phyloP scores from a whole-genome alignment of 352 stramenopile genomes.

The Phytopythium mirpurense region DNA sequence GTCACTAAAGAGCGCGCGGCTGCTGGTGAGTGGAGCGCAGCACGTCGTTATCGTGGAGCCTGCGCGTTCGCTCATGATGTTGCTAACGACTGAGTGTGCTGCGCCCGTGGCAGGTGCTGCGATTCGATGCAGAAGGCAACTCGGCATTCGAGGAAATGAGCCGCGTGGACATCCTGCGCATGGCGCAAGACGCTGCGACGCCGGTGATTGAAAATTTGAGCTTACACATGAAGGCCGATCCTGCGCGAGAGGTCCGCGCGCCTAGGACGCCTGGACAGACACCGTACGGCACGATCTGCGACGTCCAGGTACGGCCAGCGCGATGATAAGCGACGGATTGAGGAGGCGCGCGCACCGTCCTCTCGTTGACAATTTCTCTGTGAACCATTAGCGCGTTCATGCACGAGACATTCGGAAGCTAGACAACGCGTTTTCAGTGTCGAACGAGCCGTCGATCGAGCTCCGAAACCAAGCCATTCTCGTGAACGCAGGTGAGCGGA shows the following conservation, averaged over 20 bases:
- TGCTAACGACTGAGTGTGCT: background rate
- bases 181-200: constrained; percentile 44
- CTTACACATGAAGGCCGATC: constrained; percentile 1
- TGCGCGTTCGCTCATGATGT: background rate
- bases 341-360: too few relatives aligned
- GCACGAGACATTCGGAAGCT: constrained; percentile 63
- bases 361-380: too few relatives aligned
- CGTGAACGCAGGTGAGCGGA: constrained; percentile 51
- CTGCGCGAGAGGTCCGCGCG: constrained; percentile 3
- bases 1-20: constrained; percentile 27
- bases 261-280: constrained; percentile 13
- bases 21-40: constrained; percentile 15
- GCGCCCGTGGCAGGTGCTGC: constrained; percentile 13
- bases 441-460: constrained; percentile 53
- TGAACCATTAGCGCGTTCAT: constrained; percentile 34
- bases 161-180: constrained; percentile 46
- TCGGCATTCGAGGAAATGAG: constrained; percentile 47
- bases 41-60: background rate
- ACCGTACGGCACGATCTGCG: constrained; percentile 15
- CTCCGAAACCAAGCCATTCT: constrained; percentile 65
- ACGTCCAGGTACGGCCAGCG: constrained; percentile 15
- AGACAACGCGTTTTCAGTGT: constrained; percentile 58
- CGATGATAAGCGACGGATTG: background rate
- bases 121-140: constrained; percentile 40
- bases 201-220: constrained; percentile 12